Evolutionary conservation across 805 yeast genomes (phyloP).

Genomic region (Candida nitratophila): DNA sequence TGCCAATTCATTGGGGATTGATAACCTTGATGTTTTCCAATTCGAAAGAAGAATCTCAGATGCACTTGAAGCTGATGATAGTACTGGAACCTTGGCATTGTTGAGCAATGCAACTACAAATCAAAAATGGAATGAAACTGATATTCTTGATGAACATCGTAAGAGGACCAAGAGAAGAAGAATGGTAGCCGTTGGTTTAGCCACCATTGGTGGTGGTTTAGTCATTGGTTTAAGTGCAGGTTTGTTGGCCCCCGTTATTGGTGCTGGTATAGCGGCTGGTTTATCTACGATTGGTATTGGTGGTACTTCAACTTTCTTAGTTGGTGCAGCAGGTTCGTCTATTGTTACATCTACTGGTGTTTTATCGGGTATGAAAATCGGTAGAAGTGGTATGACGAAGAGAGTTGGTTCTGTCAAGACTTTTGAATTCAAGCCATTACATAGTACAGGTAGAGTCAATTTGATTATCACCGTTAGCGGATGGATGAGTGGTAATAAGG

Average conservation of each 20-base stretch:
- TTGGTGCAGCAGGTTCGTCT: conserved; percentile 96
- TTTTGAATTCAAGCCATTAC: conserved; percentile 88
- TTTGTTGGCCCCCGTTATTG: conserved; percentile 91
- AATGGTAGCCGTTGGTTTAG: conserved; percentile 83
- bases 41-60: conserved; percentile 90
- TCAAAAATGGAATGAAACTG: conserved; percentile 66
- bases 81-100: conserved; percentile 24
- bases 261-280: conserved; percentile 98
- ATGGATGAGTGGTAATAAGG: conserved; percentile 94
- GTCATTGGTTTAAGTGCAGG: conserved; percentile 96
- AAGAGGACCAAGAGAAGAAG: conserved; percentile 59
- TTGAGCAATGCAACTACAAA: conserved; percentile 18
- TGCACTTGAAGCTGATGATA: conserved; percentile 74
- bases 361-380: conserved; percentile 84
- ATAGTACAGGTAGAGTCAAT: conserved; percentile 83
- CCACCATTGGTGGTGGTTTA: conserved; percentile 92
- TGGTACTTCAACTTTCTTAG: conserved; percentile 89
- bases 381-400: conserved; percentile 74
- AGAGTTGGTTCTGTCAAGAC: conserved; percentile 91
- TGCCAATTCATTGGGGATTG: conserved; percentile 53
- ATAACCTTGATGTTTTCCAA: conserved; percentile 67
- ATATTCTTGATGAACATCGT: conserved; percentile 64
- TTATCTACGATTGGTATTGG: conserved; percentile 88
- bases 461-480: conserved; percentile 87
- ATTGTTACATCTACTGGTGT: conserved; percentile 90